A percentile compares a stretch with the other conserved stretches of the same genome.
Conservation (phyloP, 805 yeast genomes). For the Lachancea mirantina region DNA sequence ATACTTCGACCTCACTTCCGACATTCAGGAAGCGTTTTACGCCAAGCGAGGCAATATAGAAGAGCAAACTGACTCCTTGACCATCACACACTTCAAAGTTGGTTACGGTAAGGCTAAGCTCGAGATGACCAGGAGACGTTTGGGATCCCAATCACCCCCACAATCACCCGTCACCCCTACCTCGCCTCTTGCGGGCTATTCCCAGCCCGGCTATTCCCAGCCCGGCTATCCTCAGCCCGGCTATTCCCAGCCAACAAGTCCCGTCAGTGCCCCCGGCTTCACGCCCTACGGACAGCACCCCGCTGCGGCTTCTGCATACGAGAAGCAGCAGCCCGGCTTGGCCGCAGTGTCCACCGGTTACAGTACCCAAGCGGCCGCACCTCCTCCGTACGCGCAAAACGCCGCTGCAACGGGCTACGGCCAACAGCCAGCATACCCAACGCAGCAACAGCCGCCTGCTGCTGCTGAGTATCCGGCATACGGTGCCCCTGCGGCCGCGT, state of each 20-base stretch:
- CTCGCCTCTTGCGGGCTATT: conserved; percentile 29
- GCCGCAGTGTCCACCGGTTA: too few species aligned
- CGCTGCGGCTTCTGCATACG: not conserved
- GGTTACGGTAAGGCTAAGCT: conserved; percentile 82
- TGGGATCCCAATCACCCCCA: conserved; percentile 37
- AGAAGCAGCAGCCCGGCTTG: conserved; percentile 1
- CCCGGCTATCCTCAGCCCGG: conserved; percentile 18
- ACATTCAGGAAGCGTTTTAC: conserved; percentile 71
- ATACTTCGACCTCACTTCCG: conserved; percentile 81
- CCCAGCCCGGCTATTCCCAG: conserved; percentile 11
- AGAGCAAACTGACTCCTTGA: conserved; percentile 80
- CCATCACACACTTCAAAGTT: conserved; percentile 82
- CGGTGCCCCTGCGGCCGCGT: conserved; percentile 13
- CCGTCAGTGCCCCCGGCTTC: not conserved
- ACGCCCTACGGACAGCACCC: conserved; percentile 1
- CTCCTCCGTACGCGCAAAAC: conserved; percentile 21
- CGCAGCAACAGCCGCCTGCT: conserved; percentile 14
- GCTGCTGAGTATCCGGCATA: conserved; percentile 12
- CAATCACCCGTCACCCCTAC: conserved; percentile 20
- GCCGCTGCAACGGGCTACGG: too few species aligned
- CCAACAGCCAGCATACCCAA: conserved; percentile 11
- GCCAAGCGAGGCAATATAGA: conserved; percentile 86
- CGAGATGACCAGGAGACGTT: conserved; percentile 75
- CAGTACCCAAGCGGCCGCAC: too few species aligned
- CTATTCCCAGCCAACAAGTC: too few species aligned